A percentile compares a stretch with the other conserved stretches of the same genome.
Evolutionary conservation across 805 yeast genomes (phyloP).

Genomic region (Saturnispora hagleri): DNA sequence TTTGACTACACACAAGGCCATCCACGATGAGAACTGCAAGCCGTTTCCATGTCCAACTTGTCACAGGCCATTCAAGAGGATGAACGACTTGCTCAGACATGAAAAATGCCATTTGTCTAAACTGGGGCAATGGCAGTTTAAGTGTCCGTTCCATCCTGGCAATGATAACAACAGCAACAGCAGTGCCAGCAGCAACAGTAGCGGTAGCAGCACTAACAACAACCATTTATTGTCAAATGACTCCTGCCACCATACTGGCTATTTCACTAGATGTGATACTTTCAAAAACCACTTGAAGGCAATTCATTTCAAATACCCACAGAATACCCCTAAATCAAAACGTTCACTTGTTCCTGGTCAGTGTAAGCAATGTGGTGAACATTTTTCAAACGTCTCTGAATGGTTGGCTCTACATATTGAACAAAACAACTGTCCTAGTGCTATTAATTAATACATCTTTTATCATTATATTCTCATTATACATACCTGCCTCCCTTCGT

Average conservation of each 20-base stretch:
- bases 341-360: constrained; percentile 59
- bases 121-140: constrained; percentile 55
- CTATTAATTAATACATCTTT: not conserved
- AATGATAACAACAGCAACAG: constrained; percentile 11
- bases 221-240: constrained; percentile 10
- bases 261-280: constrained; percentile 84
- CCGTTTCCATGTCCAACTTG: constrained; percentile 77
- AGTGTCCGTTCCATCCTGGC: constrained; percentile 58
- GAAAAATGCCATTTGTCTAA: constrained; percentile 80
- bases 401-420: constrained; percentile 78
- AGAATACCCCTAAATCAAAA: constrained; percentile 74
- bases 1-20: constrained; percentile 73
- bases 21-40: constrained; percentile 64
- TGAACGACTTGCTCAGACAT: constrained; percentile 80
- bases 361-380: constrained; percentile 67
- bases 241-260: constrained; percentile 72
- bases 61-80: constrained; percentile 76
- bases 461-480: not conserved
- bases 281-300: constrained; percentile 87
- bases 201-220: not conserved
- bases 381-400: constrained; percentile 60
- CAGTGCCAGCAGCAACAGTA: constrained; percentile 10
- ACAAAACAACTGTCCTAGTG: constrained; percentile 29
- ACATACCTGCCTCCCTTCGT: not conserved
- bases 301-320: constrained; percentile 80